phyloP scores from a whole-genome alignment of 176 grass and related monocot species.

The Puya raimondii region DNA sequence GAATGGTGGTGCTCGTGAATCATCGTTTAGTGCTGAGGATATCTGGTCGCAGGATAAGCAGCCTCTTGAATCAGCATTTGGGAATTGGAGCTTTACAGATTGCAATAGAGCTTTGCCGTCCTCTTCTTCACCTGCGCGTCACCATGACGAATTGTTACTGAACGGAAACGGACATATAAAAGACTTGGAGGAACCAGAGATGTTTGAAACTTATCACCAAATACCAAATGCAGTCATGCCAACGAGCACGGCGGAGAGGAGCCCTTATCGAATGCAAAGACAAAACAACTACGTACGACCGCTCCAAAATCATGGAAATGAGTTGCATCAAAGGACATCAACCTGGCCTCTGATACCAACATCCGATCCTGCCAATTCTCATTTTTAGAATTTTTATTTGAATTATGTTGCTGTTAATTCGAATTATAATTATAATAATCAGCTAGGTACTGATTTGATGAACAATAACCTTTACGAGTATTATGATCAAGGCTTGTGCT shows the following conservation, averaged over 20 bases:
- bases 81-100: too few relatives aligned
- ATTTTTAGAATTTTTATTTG: constrained; percentile 18
- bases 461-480: constrained; percentile 20
- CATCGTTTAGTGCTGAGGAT: too few relatives aligned
- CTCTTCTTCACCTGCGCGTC: too few relatives aligned
- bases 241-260: constrained; percentile 19
- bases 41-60: too few relatives aligned
- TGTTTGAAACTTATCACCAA: neutral
- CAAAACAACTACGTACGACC: constrained; percentile 30
- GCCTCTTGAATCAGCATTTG: too few relatives aligned
- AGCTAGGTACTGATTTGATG: constrained; percentile 7
- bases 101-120: too few relatives aligned
- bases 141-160: too few relatives aligned
- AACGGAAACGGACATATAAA: too few relatives aligned
- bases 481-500: constrained; percentile 28
- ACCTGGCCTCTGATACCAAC: neutral
- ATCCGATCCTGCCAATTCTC: constrained; percentile 13
- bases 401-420: constrained; percentile 19
- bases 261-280: constrained; percentile 19
- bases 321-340: constrained; percentile 15
- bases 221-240: constrained; percentile 31
- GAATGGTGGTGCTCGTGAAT: too few relatives aligned
- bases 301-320: constrained; percentile 25
- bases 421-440: constrained; percentile 14
- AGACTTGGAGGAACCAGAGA: too few relatives aligned